Evolutionary conservation across 768 basidiomycete species (phyloP), one percentile per base, ranked within the genome.

Genomic region (Daedaleopsis sinensis): DNA sequence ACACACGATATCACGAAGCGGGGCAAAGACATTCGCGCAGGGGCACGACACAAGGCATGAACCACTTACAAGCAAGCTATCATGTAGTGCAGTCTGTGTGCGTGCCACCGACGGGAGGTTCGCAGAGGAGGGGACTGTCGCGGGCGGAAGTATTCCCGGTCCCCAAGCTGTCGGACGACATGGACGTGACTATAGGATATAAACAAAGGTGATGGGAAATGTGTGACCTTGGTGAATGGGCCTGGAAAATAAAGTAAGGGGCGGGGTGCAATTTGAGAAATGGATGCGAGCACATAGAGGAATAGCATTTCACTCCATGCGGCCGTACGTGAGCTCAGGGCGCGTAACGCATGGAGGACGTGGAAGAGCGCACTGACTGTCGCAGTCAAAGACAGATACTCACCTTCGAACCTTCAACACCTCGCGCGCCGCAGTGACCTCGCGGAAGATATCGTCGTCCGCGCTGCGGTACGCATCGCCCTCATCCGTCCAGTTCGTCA

Each of bases 151-250:
- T 96, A 55, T 82, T 88, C 96, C 97, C 98, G 0, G 94, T 87
- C 70, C 18, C 96, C 95, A 70, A n/a, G n/a, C n/a, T n/a, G n/a
- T 98, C 96, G 2, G 96, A 96, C 0, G 97, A 98, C 0, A 93
- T 95, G 58, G 96, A 94, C 43, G 98, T 83, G 48, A 98, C 92
- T 88, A 35, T 13, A 38, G 9, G 39, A 6, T 32, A 7, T 32
- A 7, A 32, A 32, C 7, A 32, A 3, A 7, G 27, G 7, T 7
- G 27, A 32, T 7, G n/a, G n/a, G n/a, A n/a, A n/a, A n/a, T n/a
- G 39, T n/a, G 21, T 56, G 15, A 58, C 19, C 19, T 1, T 1
- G 11, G 27, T 1, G 16, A 9, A 24, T 38, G 21, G 50, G 19
- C 10, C 18, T 53, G 19, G 16, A 23, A 21, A 13, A 27, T 19